phyloP scores from a whole-genome alignment of 208 protist species.

The Trypanosoma congolense region DNA sequence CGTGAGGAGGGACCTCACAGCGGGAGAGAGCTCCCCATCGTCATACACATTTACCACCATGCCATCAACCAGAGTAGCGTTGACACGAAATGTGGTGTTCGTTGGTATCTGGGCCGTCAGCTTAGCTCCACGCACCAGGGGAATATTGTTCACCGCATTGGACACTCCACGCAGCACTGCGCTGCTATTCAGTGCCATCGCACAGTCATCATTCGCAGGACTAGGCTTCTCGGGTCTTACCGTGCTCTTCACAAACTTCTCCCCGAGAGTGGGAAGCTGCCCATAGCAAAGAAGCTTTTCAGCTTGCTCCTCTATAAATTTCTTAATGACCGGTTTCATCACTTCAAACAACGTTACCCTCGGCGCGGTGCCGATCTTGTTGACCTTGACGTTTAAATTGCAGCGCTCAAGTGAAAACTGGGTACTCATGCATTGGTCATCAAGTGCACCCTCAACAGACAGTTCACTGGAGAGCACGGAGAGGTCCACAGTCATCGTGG shows the following conservation, averaged over 20 bases:
- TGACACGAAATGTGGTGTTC: constrained; percentile 17
- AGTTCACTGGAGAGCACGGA: neutral
- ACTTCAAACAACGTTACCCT: constrained; percentile 22
- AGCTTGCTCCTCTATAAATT: constrained; percentile 14
- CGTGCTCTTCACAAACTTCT: neutral
- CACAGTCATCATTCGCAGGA: constrained; percentile 15
- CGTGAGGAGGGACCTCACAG: neutral
- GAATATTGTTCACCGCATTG: constrained; percentile 19
- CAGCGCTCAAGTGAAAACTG: constrained; percentile 10
- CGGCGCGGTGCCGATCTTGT: constrained; percentile 14
- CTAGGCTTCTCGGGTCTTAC: constrained; percentile 1
- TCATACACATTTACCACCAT: constrained; percentile 14
- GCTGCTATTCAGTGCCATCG: constrained; percentile 6
- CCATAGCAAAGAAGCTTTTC: constrained; percentile 22
- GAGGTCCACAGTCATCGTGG: neutral
- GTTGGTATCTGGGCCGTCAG: constrained; percentile 3
- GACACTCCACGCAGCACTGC: constrained; percentile 16
- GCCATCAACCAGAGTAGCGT: constrained; percentile 11
- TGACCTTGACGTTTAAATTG: constrained; percentile 11
- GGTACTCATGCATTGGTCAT: constrained; percentile 1
- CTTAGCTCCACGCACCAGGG: constrained; percentile 14
- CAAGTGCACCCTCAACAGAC: neutral
- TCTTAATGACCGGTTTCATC: neutral
- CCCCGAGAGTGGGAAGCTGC: constrained; percentile 6
- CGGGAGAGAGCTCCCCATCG: neutral